Base-by-base conservation (phyloP, 208 protist species). In the Leishmania lainsoni region DNA sequence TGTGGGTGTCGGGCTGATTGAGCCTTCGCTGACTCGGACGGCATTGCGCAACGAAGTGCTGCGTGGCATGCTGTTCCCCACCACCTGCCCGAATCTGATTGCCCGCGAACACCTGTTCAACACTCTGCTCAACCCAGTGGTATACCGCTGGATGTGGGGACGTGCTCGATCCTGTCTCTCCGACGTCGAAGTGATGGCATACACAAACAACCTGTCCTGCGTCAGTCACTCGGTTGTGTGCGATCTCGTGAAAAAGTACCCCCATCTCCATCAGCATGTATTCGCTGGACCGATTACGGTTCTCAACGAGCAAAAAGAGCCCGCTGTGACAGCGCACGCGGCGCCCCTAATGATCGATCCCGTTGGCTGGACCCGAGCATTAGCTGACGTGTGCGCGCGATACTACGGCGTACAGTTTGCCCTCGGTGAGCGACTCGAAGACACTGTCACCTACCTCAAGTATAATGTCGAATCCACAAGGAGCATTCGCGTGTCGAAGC, bases 61-160 rank as follows among this genome's bases (percentile, higher is more conserved):
- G 39, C 83, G 85, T 32, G 86, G 87, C 4, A 68, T 93, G 49
- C 48, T 96, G 12, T 79, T 87, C 16, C 78, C 90, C 12, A 52
- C 75, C 56, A 26, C 52, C 16, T 94, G 87, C 70, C 92, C 91
- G 17, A 51, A 90, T 68, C 81, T 97, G 39, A 89, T 93, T 61
- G 78, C 82, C 0, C 73, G 84, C 16, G 90, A 95, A n/a, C 81
- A 92, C 80, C 59, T 86, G 45, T 90, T 93, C 72, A 84, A 93
- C 81, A 86, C 86, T 20, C 69, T 96, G 26, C 86, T 96, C 75
- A 91, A 90, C 32, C 52, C 89, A 0, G 66, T 85, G 29, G 76
- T 96, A 17, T 88, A 95, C 52, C 89, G 89, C 32, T 97, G 94
- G 93, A 80, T 96, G 59, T 88, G 81, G 77, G 90, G 86, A 22